A percentile compares a stretch with the other conserved stretches of the same genome.
These are phyloP conservation scores for Jatropha curcas DNA, from an alignment of 345 rosid genomes.

Conservation along the genomic window DNA sequence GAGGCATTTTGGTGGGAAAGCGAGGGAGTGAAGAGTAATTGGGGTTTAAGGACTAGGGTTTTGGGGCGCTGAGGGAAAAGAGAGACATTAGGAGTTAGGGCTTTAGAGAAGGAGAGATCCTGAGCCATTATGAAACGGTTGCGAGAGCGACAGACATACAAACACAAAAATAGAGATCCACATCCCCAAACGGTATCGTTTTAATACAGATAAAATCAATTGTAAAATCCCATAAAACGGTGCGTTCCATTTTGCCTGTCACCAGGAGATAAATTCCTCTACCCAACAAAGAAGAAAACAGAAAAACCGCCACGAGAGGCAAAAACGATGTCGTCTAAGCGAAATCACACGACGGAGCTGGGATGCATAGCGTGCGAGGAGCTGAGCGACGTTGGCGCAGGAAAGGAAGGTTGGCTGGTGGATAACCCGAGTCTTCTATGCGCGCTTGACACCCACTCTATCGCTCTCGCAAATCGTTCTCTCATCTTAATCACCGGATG, in stretches of 20 bases:
- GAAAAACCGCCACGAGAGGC: neutral
- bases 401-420: constrained; percentile 90
- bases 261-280: no score
- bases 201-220: no score
- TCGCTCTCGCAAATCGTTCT: constrained; percentile 67
- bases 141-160: neutral
- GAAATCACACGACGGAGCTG: constrained; percentile 69
- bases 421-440: constrained; percentile 58
- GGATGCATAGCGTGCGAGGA: constrained; percentile 89
- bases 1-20: constrained; percentile 25
- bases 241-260: neutral
- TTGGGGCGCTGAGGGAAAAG: constrained; percentile 25
- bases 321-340: constrained; percentile 31
- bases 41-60: constrained; percentile 25
- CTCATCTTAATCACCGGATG: constrained; percentile 61
- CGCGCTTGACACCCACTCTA: constrained; percentile 70
- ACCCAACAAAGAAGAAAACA: neutral
- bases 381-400: constrained; percentile 79
- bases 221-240: neutral
- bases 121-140: constrained; percentile 35
- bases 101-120: constrained; percentile 62
- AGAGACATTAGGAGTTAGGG: constrained; percentile 58
- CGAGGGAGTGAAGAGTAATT: constrained; percentile 12
- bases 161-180: neutral
- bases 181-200: neutral